Evolutionary conservation across 257 asterid species (phyloP), one percentile per base, ranked within the genome.

Genomic region (Petrea volubilis): DNA sequence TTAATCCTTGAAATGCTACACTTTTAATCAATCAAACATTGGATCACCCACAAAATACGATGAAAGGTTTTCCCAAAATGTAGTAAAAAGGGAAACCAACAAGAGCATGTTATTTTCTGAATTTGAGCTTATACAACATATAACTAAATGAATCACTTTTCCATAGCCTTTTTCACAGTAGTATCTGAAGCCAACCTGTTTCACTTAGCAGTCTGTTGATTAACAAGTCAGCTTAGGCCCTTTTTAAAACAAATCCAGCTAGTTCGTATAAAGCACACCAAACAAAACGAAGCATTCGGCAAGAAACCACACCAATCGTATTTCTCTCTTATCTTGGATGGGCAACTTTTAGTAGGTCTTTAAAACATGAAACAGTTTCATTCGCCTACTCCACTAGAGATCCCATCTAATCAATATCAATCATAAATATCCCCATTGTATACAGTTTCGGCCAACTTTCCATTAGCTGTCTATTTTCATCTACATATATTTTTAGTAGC

Each of bases 401-500:
- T 61, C 34, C 47, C 21, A 63, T 56, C 64, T 7, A 12, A 55
- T 53, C 46, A 23, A 5, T 23, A 31, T 12, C 55, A 8, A 18
- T 60, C 27, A 60, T 14, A 67, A 38, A 18, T 41, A 68, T 13
- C 4, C 62, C 46, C 55, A 40, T 51, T 20, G 52, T 9, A 24
- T 27, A 20, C 5, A 46, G 31, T 56, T 21, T 41, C 52, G 28
- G 66, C 11, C 60, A 61, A 44, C 38, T 25, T 44, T 34, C n/a
- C 15, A 28, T 51, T 25, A 9, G 14, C 27, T 36, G 5, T 38
- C 21, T 47, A 51, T 36, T 44, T 59, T 12, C 1, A 36, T 49
- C 29, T 36, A 25, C 60, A 38, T 25, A 57, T 41, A 50, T 38
- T 38, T n/a, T 47, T 23, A 72, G 60, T 44, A 73, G 53, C 56